These are phyloP conservation scores for Prinsepia uniflora DNA, from an alignment of 306 rosid species.

Conservation along the genomic window DNA sequence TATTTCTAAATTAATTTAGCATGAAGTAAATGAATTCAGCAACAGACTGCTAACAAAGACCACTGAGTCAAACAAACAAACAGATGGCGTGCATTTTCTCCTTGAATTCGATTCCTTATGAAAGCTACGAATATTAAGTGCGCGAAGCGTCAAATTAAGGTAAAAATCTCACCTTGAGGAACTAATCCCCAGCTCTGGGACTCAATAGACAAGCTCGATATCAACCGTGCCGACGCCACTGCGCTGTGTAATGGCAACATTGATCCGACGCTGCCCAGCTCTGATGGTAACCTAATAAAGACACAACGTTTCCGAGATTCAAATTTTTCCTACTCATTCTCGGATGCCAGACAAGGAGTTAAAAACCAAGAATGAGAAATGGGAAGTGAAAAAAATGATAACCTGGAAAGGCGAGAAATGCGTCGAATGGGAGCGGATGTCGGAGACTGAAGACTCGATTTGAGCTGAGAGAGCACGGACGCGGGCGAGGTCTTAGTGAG, in stretches of 20 bases:
- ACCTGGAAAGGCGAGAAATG: slow-evolving; percentile 57
- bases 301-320: not conserved
- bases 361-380: not conserved
- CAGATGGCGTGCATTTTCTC: not conserved
- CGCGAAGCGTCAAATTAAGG: not conserved
- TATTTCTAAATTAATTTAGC: not conserved
- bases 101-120: not conserved
- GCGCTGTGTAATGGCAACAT: slow-evolving; percentile 71
- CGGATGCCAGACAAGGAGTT: not conserved
- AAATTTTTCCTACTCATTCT: not conserved
- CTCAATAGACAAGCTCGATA: slow-evolving; percentile 61
- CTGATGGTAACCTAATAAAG: slow-evolving; percentile 57
- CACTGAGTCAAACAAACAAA: not conserved
- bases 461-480: slow-evolving; percentile 31
- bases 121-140: not conserved
- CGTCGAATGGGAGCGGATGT: slow-evolving; percentile 39
- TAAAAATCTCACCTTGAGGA: slow-evolving; percentile 65
- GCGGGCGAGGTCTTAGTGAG: slow-evolving; percentile 33
- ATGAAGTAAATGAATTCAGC: not conserved
- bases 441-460: slow-evolving; percentile 24
- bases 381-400: slow-evolving; percentile 8
- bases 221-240: slow-evolving; percentile 72
- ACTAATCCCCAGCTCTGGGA: slow-evolving; percentile 73
- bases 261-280: slow-evolving; percentile 60
- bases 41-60: not conserved